Percentiles rank a stretch among this genome's conserved stretches.
Evolutionary conservation across 768 basidiomycete genomes (phyloP).

Genomic region (Cystofilobasidium bisporidii): DNA sequence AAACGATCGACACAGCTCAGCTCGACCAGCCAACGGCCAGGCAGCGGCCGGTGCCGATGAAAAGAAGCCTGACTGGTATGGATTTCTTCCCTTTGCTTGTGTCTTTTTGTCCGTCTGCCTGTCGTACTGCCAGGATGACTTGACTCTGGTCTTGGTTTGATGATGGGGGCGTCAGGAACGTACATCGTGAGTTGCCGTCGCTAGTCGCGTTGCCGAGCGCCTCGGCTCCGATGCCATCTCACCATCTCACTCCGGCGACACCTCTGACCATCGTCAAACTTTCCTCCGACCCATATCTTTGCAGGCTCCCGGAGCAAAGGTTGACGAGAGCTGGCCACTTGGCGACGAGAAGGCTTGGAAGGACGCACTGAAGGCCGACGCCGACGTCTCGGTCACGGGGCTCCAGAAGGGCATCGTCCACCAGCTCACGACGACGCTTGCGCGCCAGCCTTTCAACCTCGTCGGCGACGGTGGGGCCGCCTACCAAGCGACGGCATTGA

Average conservation of each 20-base stretch:
- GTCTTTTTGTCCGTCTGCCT: too few relatives aligned
- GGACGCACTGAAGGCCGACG: slow-evolving; percentile 36
- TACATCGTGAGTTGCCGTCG: background rate
- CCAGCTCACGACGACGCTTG: slow-evolving; percentile 53
- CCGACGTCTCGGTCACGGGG: slow-evolving; percentile 18
- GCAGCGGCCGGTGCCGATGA: background rate
- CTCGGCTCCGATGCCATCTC: too few relatives aligned
- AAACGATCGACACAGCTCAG: background rate
- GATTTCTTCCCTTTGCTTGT: background rate
- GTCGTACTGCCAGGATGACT: too few relatives aligned
- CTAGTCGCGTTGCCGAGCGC: too few relatives aligned
- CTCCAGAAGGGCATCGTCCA: slow-evolving; percentile 5
- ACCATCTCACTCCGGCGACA: background rate
- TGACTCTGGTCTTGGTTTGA: too few relatives aligned
- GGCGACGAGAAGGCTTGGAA: slow-evolving; percentile 42
- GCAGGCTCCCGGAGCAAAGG: slow-evolving; percentile 26
- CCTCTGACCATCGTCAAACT: background rate
- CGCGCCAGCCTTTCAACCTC: slow-evolving; percentile 81
- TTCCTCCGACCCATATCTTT: too few relatives aligned
- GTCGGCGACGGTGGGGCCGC: slow-evolving; percentile 53
- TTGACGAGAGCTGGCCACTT: slow-evolving; percentile 38
- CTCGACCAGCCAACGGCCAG: background rate
- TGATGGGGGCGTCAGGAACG: background rate
- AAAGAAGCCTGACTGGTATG: slow-evolving; percentile 2
- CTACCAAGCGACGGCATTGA: slow-evolving; percentile 67